Base-by-base conservation (phyloP, 345 rosid species). In the Sonneratia alba region DNA sequence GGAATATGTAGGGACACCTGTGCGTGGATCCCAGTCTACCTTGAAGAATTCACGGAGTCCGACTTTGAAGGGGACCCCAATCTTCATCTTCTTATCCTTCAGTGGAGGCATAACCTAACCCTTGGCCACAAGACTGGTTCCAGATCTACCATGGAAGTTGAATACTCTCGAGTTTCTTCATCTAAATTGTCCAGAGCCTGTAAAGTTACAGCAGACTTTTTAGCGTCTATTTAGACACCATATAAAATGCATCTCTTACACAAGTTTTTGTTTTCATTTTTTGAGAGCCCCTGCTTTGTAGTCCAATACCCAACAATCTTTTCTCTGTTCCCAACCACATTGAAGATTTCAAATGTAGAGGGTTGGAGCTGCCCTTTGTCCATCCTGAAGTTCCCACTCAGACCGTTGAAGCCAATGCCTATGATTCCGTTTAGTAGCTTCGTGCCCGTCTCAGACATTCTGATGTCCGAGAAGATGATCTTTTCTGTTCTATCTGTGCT, bases 101-200 rank as follows among this genome's bases (percentile, higher is more conserved):
- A 34, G 63, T n/a, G 37, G 18, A 1, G 79, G 79, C 7, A 72
- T 72, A 13, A 55, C 79, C 79, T 72, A 77, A 8, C 79, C 79
- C 63, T 76, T 6, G 84, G 79, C 84, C 81, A 74, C 55, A 61
- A 62, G 11, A 66, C 34, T 0, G 68, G 8, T 55, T 56, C 40
- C 14, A 73, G 24, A 32, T 27, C 14, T 0, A 32, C 67, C 36
- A 18, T 7, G 0, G 45, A 74, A 18, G 74, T 61, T 3, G 36
- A 68, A 0, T 55, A 51, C 4, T 32, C 36, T 32, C 12, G 59
- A 3, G 2, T 5, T 43, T 34, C 19, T 38, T n/a, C 34, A 7
- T 6, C 36, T 3, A 24, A 66, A 36, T 53, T 3, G 22, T 53
- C 22, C 36, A 63, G 6, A 22, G 36, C 1, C 67, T 63, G 8